Evolutionary conservation across 2,329 filamentous ascomycete genomes (phyloP), one percentile per base, ranked within the genome.

Genomic region (Myrmaecium sp.): DNA sequence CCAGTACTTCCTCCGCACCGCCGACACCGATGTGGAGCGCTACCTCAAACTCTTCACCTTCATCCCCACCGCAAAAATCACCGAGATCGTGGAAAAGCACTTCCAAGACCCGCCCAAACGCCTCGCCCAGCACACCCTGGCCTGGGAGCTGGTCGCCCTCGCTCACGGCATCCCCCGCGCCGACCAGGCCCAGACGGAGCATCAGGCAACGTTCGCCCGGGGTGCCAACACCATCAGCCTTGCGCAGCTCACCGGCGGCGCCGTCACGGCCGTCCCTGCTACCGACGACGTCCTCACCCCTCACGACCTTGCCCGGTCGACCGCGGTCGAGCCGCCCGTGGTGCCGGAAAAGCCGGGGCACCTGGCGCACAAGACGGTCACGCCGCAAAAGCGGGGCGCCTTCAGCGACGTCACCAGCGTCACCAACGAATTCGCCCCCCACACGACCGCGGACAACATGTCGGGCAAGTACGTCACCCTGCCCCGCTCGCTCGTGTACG

Each of bases 1-100:
- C 48, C 62, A 84, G 47, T 94, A 86, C 58, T 89, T 95, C 41
- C 62, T 94, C 36, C 70, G 81, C 26, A 74, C 77, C 0, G 62
- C 83, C 1, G 89, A 98, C 44, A 66, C 67, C 6, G 77, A 91
- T 28, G 71, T 95, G 4, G 78, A 83, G 50, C 66, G 62, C 17
- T 76, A 92, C 34, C 62, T 98, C 21, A 86, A 80, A 45, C 66
- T 93, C 13, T 83, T 98, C 47, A 98, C 89, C 0, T 93, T 98
- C 46, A 52, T 93, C 19, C 78, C 86, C 1, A 40, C 79, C 2
- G 44, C 62, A 5, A 50, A 69, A n/a, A 91, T 98, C 36, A 44
- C 61, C 3, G 42, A 58, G 9, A 50, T 79, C 27, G 78, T 95
- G 67, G 48, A 58, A 17, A 49, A 74, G 34, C 84, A 95, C 38